These are phyloP conservation scores for Kentomonas sorsogonicus DNA, from an alignment of 208 protist species.

Conservation along the genomic window DNA sequence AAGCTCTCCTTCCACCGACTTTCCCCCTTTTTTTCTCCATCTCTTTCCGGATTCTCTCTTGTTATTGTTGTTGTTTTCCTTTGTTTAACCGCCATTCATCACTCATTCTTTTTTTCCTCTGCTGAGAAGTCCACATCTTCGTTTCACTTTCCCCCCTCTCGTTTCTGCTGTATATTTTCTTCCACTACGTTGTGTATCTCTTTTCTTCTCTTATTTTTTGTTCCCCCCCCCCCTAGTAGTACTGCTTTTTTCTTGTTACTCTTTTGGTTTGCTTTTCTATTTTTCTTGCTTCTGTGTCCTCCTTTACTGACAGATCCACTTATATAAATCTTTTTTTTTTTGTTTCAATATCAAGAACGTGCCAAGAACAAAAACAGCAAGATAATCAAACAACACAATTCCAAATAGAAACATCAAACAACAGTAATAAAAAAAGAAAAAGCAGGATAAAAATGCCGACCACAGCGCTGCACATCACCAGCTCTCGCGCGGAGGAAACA, in stretches of 20 bases:
- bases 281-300: background rate
- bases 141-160: too few species aligned
- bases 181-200: background rate
- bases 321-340: too few species aligned
- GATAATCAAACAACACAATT: background rate
- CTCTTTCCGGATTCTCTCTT: background rate
- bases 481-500: too few species aligned
- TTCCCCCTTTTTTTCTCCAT: constrained; percentile 1
- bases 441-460: background rate
- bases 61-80: background rate
- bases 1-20: background rate
- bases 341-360: background rate
- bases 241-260: constrained; percentile 7
- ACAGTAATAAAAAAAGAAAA: background rate
- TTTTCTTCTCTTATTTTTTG: constrained; percentile 9
- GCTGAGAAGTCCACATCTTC: too few species aligned
- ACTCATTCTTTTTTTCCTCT: too few species aligned
- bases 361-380: constrained; percentile 7
- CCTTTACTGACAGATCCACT: too few species aligned
- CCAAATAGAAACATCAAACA: background rate
- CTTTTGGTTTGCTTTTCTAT: constrained; percentile 5
- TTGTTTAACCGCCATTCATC: too few species aligned
- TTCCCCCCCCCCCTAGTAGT: background rate
- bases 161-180: background rate
- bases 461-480: too few species aligned